These are phyloP conservation scores for Spergularia bocconei DNA, from an alignment of 148 eudicot species.

Conservation along the genomic window DNA sequence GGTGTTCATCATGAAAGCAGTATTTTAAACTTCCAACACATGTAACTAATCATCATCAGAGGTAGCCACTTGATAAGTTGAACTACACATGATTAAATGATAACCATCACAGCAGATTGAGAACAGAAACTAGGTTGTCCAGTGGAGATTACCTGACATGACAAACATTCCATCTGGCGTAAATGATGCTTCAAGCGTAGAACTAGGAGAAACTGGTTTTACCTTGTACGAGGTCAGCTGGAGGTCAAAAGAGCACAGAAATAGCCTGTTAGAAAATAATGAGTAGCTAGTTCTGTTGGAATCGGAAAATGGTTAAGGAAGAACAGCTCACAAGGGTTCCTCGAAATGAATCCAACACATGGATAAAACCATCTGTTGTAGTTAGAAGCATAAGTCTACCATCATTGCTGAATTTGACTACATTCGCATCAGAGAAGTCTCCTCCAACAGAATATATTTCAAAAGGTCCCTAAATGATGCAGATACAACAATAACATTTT, in stretches of 20 bases:
- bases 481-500: neutral
- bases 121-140: neutral
- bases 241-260: conserved; percentile 14
- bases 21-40: neutral
- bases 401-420: conserved; percentile 86
- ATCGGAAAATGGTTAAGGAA: neutral
- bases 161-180: conserved; percentile 93
- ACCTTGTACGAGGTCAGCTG: conserved; percentile 68
- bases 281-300: neutral
- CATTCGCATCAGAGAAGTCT: conserved; percentile 87
- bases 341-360: conserved; percentile 88
- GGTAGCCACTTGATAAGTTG: neutral
- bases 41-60: neutral
- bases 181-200: conserved; percentile 90
- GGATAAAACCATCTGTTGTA: conserved; percentile 74
- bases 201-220: conserved; percentile 68
- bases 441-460: conserved; percentile 80
- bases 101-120: neutral
- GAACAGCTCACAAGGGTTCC: conserved; percentile 74
- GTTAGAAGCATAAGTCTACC: conserved; percentile 91
- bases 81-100: neutral
- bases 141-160: conserved; percentile 61
- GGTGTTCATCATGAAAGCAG: neutral
- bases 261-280: conserved; percentile 16
- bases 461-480: conserved; percentile 76